Percentiles rank a stretch among this genome's conserved stretches.
Conservation (phyloP, 306 rosid species). For the Erythrophleum fordii region DNA sequence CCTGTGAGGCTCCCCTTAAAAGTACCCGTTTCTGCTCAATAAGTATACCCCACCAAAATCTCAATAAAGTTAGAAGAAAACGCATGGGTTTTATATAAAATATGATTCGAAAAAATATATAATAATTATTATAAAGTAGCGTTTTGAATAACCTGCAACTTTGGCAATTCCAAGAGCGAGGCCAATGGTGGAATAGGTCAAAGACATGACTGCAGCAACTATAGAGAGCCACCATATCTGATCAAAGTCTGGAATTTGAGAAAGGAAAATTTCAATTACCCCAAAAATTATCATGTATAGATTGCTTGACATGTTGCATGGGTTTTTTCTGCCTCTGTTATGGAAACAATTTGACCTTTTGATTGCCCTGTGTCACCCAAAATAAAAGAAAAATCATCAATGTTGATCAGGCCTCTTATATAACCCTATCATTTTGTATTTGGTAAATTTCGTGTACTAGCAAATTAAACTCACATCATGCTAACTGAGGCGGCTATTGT, state of each 20-base stretch:
- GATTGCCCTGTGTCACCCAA: slow-evolving; percentile 51
- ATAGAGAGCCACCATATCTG: slow-evolving; percentile 67
- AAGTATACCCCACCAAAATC: background rate
- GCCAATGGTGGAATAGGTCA: slow-evolving; percentile 58
- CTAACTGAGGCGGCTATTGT: slow-evolving; percentile 56
- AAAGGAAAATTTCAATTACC: slow-evolving; percentile 44
- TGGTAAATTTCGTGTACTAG: too few species aligned
- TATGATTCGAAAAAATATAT: background rate
- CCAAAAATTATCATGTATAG: slow-evolving; percentile 59
- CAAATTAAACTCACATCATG: slow-evolving; percentile 56
- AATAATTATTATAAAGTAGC: background rate
- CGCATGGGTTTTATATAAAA: too few species aligned
- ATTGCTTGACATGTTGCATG: slow-evolving; percentile 49
- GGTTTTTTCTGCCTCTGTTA: slow-evolving; percentile 28
- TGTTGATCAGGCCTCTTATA: too few species aligned
- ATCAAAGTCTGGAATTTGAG: slow-evolving; percentile 64
- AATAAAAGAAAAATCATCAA: background rate
- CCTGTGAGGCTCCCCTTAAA: slow-evolving; percentile 59
- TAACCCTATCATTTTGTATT: too few species aligned
- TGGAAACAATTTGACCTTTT: slow-evolving; percentile 51
- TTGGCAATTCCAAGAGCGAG: slow-evolving; percentile 58
- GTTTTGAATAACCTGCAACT: slow-evolving; percentile 48
- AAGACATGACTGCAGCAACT: slow-evolving; percentile 64
- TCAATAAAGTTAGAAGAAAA: slow-evolving; percentile 11
- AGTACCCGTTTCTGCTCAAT: slow-evolving; percentile 49